Conservation (phyloP, 2,329 filamentous ascomycete genomes). For the Hypoxylon sp. region DNA sequence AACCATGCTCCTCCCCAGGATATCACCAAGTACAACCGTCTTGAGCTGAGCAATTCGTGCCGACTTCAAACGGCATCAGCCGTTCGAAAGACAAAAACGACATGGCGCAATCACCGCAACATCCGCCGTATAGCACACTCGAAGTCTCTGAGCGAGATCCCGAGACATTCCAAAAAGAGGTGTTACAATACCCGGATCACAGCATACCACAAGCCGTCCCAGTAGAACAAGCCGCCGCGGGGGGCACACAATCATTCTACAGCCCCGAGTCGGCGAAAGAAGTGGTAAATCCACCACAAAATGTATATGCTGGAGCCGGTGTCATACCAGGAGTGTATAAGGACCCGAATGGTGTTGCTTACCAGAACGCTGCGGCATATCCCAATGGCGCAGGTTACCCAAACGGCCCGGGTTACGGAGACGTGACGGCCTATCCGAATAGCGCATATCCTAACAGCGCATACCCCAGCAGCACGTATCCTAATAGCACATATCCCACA, state of each 20-base stretch:
- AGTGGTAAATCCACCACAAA: slow-evolving; percentile 29
- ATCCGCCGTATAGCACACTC: slow-evolving; percentile 40
- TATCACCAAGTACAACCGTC: slow-evolving; percentile 17
- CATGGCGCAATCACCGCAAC: slow-evolving; percentile 33
- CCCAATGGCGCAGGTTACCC: slow-evolving; percentile 22
- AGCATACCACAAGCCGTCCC: slow-evolving; percentile 43
- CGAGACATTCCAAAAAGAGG: slow-evolving; percentile 43
- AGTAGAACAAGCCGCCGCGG: slow-evolving; percentile 33
- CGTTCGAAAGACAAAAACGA: slow-evolving; percentile 28
- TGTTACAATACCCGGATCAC: slow-evolving; percentile 42
- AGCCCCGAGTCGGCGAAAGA: slow-evolving; percentile 44
- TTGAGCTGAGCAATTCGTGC: slow-evolving; percentile 29
- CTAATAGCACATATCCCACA: slow-evolving; percentile 26
- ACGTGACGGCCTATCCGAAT: slow-evolving; percentile 27
- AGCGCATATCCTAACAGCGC: slow-evolving; percentile 33
- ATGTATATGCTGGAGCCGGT: slow-evolving; percentile 21
- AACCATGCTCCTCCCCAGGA: slow-evolving; percentile 28
- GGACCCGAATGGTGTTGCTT: slow-evolving; percentile 28
- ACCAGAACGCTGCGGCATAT: slow-evolving; percentile 24
- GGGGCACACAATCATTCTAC: slow-evolving; percentile 32
- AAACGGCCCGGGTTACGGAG: slow-evolving; percentile 19
- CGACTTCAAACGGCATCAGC: slow-evolving; percentile 25
- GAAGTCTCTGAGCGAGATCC: slow-evolving; percentile 40
- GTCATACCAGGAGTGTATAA: slow-evolving; percentile 31
- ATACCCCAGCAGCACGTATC: slow-evolving; percentile 16